Evolutionary conservation across 305 asterid species (phyloP), one percentile per base, ranked within the genome.

Genomic region (Fraxinus sp.): DNA sequence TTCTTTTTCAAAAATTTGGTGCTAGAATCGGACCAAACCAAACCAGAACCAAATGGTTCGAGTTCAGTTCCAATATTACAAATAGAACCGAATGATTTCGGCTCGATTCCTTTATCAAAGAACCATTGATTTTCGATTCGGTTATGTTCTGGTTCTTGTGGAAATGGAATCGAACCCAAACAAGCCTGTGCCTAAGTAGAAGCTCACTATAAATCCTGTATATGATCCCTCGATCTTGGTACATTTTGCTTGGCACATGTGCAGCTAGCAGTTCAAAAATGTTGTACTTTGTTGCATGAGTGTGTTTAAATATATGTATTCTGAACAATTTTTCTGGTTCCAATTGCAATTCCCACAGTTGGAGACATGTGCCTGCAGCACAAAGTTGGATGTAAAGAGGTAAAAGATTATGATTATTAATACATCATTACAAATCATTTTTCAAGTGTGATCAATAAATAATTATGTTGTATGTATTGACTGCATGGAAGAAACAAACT

Each of bases 331-430:
- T 55, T 55, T 55, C 66, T 55, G 26, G 11, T 55, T 55, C 66
- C 66, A 55, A 55, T 55, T 55, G 66, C 66, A 55, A 55, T 55
- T 55, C 66, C 66, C 66, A 55, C 66, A 55, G 26, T 55, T 55
- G 66, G 66, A 55, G 66, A 55, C 64, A 91, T 88, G 93, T 91
- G 91, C 86, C 97, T 89, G 95, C 93, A 92, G 88, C 68, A 66
- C 32, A 55, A 88, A 82, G 88, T 91, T 84, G 87, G 79, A 72
- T 89, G 93, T 89, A 55, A 89, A 88, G 84, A 81, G 77, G 90
- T 85, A 82, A 89, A 91, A 91, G 94, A 91, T 83, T 93, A 90
- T 91, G 91, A 94, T 93, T 57, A 95, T 94, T 92, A 90, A 88
- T 88, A 85, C 80, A 94, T 94, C 91, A 95, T 95, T 91, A 91